Base-by-base conservation (phyloP, 306 rosid genomes). In the Castanea mollissima region DNA sequence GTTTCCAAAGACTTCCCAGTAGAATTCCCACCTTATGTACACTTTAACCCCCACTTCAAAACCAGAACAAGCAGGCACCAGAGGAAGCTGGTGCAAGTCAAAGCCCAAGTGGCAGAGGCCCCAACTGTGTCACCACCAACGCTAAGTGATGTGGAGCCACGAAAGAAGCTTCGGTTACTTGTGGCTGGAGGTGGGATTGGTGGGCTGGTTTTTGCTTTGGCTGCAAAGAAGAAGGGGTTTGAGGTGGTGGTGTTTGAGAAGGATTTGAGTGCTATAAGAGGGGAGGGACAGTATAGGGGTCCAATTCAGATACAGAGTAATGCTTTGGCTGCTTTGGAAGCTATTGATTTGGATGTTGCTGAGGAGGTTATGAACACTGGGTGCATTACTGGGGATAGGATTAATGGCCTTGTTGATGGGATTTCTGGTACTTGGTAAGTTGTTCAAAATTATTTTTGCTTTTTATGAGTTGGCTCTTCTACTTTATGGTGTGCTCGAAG, bases 171-270 rank as follows among this genome's bases (percentile, higher is more conserved):
- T 15, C 79, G 88, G 67, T 51, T 93, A 41, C 92, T 96, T 38
- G 91, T 96, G 79, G 99, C 98, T 5, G 99, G 99, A 9, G 99
- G 97, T 46, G 99, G 99, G 63, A 96, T 96, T 49, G 99, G 98
- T 5, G 99, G 99, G 2, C 74, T 96, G 88, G 99, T 96, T 27
- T 80, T 96, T 60, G 98, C 99, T 79, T 71, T 96, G 87, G 98
- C 99, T 73, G 97, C 97, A 12, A 96, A 96, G 88, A 91, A 71
- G 80, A 96, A 82, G 27, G 99, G 99, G n/a, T 96, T 96, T 74
- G 97, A 90, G 34, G 99, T 96, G 29, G n/a, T 90, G 69, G 99
- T 96, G 79, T 96, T 96, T 86, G 99, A 96, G 94, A 93, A 67
- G 83, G 99, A 96, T 82, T 4, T 93, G 85, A 96, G 99, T 83